Evolutionary conservation across 768 basidiomycete species (phyloP), one percentile per base, ranked within the genome.

Genomic region (Mycena amicta): DNA sequence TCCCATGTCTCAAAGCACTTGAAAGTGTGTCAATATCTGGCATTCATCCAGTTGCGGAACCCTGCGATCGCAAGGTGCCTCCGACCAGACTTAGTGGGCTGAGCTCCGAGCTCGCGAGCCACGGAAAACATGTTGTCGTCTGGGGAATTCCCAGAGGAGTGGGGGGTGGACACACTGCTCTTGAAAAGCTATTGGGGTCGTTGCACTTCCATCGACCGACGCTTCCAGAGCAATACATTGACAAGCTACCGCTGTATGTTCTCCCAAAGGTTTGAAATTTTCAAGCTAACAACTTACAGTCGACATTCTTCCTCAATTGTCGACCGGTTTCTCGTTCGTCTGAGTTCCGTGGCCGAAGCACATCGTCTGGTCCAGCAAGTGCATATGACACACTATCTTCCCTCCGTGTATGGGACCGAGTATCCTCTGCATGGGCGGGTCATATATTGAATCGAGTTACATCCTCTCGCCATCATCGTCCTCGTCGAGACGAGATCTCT

Each of bases 381-480:
- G 45, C 89, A 93, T 68, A 80, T 84, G 77, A 85, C 82, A 1
- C 71, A 74, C 31, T 83, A 74, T 57, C 70, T 71, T 8, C 73
- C 74, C 26, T 75, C 71, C 18, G 49, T 50, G 1, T 72, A 73
- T 57, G 73, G 73, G 18, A 69, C 71, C 41, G 75, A 72, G 60
- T 83, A 77, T 66, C 71, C 68, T 25, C 66, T 87, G 55, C 56
- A 60, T 39, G 70, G 68, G 4, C 60, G 63, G 27, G 51, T 65
- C 47, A 58, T 70, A 53, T 61, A 70, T 56, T 70, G 61, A 65
- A 47, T 55, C 15, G 29, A 49, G 57, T 74, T 76, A 90, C 88
- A 92, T 90, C 62, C 89, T 79, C 66, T 89, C 87, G 3, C 80
- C 80, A 43, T 90, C 89, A 25, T 78, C 71, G 27, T 87, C 84